Percentiles rank a stretch among this genome's conserved stretches.
Evolutionary conservation across 2,329 filamentous ascomycete genomes (phyloP).

Genomic region (Aspergillus sp.): DNA sequence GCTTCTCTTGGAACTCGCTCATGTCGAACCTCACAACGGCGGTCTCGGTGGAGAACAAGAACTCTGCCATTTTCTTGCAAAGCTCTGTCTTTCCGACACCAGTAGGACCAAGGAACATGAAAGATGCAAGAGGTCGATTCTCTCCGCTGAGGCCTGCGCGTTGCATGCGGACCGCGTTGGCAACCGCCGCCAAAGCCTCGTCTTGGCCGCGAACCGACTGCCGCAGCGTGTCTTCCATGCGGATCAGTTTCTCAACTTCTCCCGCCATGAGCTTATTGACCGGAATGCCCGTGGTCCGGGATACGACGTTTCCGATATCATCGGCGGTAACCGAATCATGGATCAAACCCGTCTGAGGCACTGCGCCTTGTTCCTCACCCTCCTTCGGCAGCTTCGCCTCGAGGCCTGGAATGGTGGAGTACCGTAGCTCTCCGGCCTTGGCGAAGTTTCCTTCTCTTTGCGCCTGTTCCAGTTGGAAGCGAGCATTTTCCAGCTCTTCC

Average conservation of each 20-base stretch:
- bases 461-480: conserved; percentile 81
- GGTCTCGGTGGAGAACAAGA: conserved; percentile 87
- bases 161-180: conserved; percentile 91
- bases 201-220: conserved; percentile 88
- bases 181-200: conserved; percentile 85
- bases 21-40: conserved; percentile 96
- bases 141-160: conserved; percentile 88
- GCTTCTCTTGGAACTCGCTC: conserved; percentile 97
- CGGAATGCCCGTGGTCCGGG: conserved; percentile 87
- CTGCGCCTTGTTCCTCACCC: conserved; percentile 48
- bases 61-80: conserved; percentile 91
- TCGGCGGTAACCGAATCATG: conserved; percentile 95
- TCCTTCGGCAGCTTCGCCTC: conserved; percentile 80
- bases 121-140: conserved; percentile 86
- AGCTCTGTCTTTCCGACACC: conserved; percentile 97
- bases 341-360: conserved; percentile 61
- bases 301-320: conserved; percentile 90
- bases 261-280: conserved; percentile 89
- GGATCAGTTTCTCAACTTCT: conserved; percentile 89
- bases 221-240: conserved; percentile 89
- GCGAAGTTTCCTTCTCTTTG: conserved; percentile 86
- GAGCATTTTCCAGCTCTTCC: conserved; percentile 81
- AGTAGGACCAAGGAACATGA: conserved; percentile 97
- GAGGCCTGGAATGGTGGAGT: conserved; percentile 78
- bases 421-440: conserved; percentile 85